Evolutionary conservation across 106 monocot species (phyloP).

Genomic region (Phalaenopsis aphrodite): DNA sequence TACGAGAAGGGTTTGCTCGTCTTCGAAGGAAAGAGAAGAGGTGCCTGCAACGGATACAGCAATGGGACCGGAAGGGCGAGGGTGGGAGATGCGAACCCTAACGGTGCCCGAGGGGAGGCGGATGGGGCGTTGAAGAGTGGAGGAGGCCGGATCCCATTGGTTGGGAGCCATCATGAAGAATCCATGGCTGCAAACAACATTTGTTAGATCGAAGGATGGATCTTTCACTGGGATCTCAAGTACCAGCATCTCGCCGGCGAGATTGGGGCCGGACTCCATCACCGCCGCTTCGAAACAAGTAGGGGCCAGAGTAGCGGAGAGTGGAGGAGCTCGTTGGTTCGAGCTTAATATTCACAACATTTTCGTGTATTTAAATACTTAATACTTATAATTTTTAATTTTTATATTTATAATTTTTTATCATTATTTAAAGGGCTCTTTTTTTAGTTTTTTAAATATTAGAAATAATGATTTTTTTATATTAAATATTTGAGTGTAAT

Average conservation of each 20-base stretch:
- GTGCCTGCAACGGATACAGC: slow-evolving; percentile 34
- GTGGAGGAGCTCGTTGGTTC: no score
- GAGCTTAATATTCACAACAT: no score
- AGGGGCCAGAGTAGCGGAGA: no score
- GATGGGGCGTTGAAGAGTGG: slow-evolving; percentile 53
- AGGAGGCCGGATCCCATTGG: slow-evolving; percentile 51
- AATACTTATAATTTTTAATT: no score
- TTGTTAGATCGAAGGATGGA: slow-evolving; percentile 47
- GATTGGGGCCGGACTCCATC: not conserved
- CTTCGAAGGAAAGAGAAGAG: slow-evolving; percentile 25
- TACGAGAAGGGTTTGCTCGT: slow-evolving; percentile 40
- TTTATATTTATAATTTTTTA: no score
- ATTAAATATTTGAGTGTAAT: no score
- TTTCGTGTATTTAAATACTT: no score
- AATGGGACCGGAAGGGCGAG: slow-evolving; percentile 16
- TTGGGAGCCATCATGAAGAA: slow-evolving; percentile 97
- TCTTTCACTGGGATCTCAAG: slow-evolving; percentile 22
- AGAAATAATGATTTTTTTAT: no score
- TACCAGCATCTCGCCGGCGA: slow-evolving; percentile 5
- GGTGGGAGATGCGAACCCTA: slow-evolving; percentile 44
- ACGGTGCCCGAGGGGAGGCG: slow-evolving; percentile 40
- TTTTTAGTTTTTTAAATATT: no score
- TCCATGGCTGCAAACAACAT: slow-evolving; percentile 81
- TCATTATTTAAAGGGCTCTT: no score
- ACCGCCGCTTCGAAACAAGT: not conserved